Conservation (phyloP, 305 asterid species). For the Solanum hybrid region DNA sequence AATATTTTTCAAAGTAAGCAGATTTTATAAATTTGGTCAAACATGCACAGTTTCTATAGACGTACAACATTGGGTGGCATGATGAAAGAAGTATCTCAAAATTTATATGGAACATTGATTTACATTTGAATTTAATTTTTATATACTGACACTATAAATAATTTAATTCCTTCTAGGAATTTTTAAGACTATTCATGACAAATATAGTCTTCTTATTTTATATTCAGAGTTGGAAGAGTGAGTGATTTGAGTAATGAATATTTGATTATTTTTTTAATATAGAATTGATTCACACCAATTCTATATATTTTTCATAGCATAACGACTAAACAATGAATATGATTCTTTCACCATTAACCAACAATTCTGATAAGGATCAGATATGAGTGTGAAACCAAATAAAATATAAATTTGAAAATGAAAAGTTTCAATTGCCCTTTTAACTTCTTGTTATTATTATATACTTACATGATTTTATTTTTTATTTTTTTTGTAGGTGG, state of each 20-base stretch:
- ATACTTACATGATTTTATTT: neutral
- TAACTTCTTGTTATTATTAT: neutral
- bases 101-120: neutral
- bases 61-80: neutral
- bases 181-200: neutral
- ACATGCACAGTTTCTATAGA: neutral
- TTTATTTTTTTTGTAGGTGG: constrained; percentile 23
- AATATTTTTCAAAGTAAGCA: neutral
- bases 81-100: neutral
- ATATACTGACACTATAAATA: neutral
- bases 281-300: neutral
- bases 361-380: neutral
- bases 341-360: neutral
- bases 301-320: neutral
- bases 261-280: neutral
- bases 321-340: neutral
- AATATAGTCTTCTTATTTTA: neutral
- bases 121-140: neutral
- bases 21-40: neutral
- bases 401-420: neutral
- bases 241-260: neutral
- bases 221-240: neutral
- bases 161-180: neutral
- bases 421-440: neutral
- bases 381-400: neutral